phyloP scores from a whole-genome alignment of 345 rosid species.

The Aquilaria malaccensis region DNA sequence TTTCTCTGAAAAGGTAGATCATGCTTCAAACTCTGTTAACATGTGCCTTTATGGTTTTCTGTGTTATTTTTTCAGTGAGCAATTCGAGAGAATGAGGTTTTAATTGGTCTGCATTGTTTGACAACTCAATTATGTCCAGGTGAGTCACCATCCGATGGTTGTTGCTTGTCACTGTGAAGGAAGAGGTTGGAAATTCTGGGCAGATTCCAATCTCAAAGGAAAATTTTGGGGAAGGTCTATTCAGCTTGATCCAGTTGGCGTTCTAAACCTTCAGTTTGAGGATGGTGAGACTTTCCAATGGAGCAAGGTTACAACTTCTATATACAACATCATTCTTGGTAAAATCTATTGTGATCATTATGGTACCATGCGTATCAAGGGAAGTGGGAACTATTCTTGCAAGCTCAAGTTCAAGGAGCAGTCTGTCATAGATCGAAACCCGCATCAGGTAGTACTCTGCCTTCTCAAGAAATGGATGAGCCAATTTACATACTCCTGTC shows the following conservation, averaged over 20 bases:
- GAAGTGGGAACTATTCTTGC: conserved; percentile 82
- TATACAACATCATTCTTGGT: conserved; percentile 93
- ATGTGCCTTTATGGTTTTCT: too few species aligned
- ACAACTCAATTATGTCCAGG: conserved; percentile 44
- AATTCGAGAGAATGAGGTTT: too few species aligned
- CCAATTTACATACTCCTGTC: background rate
- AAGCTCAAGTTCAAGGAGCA: conserved; percentile 98
- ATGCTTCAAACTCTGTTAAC: background rate
- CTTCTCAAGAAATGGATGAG: conserved; percentile 1
- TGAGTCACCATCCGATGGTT: conserved; percentile 96
- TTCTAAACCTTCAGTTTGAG: conserved; percentile 78
- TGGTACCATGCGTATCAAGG: conserved; percentile 94
- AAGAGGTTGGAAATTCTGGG: conserved; percentile 99
- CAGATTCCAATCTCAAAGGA: conserved; percentile 95
- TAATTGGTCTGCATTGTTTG: conserved; percentile 1
- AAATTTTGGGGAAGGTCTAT: conserved; percentile 98
- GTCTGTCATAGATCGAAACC: conserved; percentile 94
- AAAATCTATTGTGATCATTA: conserved; percentile 95
- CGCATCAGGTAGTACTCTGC: conserved; percentile 69
- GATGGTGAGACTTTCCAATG: conserved; percentile 88
- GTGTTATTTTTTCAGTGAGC: too few species aligned
- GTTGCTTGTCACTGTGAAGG: conserved; percentile 99
- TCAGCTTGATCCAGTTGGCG: conserved; percentile 98
- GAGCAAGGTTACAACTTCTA: conserved; percentile 99
- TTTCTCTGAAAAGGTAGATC: conserved; percentile 84